A percentile compares a stretch with the other conserved stretches of the same genome.
Conservation (phyloP, 768 basidiomycete genomes). For the Russula brevipes region DNA sequence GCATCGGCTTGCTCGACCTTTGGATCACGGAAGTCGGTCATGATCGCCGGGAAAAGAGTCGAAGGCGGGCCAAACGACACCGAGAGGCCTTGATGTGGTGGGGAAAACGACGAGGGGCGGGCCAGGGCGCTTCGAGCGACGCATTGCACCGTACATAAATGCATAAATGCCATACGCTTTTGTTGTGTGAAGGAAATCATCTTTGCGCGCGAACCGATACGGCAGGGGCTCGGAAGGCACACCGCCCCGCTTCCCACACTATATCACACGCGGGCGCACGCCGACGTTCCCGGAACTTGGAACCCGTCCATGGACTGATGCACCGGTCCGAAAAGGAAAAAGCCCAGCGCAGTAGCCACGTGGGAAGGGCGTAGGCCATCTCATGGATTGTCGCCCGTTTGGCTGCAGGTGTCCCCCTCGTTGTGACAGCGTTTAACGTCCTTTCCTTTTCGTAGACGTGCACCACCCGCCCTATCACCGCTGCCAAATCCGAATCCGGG, state of each 20-base stretch:
- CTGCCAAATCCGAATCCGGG: not conserved
- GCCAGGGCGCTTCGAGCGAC: not conserved
- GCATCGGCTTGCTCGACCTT: constrained; percentile 5
- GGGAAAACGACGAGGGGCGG: not conserved
- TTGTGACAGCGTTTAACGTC: too few relatives aligned
- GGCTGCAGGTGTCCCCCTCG: too few relatives aligned
- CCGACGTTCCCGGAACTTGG: too few relatives aligned
- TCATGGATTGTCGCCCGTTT: too few relatives aligned
- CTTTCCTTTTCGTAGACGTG: not conserved
- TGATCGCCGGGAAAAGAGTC: not conserved
- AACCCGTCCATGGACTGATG: not conserved
- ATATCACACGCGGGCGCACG: too few relatives aligned
- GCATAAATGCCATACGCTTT: not conserved
- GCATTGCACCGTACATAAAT: constrained; percentile 1
- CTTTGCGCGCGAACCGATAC: not conserved
- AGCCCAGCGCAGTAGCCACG: too few relatives aligned
- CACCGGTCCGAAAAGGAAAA: too few relatives aligned
- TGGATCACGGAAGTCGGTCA: constrained; percentile 19
- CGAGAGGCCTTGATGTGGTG: not conserved
- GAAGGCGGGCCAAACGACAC: not conserved
- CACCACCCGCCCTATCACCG: not conserved
- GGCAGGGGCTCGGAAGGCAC: not conserved
- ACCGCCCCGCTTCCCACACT: too few relatives aligned
- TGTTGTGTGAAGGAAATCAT: not conserved
- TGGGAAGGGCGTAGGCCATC: too few relatives aligned